Evolutionary conservation across 2,329 filamentous ascomycete genomes (phyloP).

Genomic region (Fusarium decemcellulare): DNA sequence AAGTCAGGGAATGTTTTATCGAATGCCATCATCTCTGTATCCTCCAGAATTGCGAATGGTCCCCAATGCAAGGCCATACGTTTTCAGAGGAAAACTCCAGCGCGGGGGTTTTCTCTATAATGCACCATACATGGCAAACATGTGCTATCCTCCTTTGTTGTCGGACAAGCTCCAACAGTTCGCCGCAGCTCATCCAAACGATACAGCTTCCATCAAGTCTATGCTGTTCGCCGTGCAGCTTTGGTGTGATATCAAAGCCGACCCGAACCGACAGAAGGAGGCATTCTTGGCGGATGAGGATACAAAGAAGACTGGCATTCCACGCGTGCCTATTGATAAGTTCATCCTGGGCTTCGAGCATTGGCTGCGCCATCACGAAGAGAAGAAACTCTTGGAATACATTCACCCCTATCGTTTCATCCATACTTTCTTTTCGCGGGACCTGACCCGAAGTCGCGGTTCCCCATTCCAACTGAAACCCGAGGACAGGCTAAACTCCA

Average conservation of each 20-base stretch:
- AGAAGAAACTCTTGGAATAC: not conserved
- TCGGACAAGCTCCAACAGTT: not conserved
- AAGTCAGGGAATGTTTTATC: not conserved
- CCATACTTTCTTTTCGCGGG: not conserved
- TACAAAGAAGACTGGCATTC: not conserved
- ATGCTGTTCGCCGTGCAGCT: slow-evolving; percentile 4
- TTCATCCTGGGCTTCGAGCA: slow-evolving; percentile 6
- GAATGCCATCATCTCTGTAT: not conserved
- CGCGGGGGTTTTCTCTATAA: not conserved
- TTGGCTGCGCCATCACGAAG: not conserved
- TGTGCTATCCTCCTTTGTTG: not conserved
- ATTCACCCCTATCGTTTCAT: not conserved
- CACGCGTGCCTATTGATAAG: not conserved
- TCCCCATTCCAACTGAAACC: not conserved
- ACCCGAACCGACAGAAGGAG: not conserved
- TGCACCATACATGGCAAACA: not conserved
- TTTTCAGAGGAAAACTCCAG: not conserved
- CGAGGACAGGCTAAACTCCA: not conserved
- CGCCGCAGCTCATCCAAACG: not conserved
- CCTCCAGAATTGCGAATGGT: not conserved
- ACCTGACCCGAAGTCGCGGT: not conserved
- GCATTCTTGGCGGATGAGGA: not conserved
- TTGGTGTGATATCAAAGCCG: not conserved
- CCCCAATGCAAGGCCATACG: not conserved
- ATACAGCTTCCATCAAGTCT: not conserved